Base-by-base conservation (phyloP, 139 green algal species). In the Coelastrella sp. region DNA sequence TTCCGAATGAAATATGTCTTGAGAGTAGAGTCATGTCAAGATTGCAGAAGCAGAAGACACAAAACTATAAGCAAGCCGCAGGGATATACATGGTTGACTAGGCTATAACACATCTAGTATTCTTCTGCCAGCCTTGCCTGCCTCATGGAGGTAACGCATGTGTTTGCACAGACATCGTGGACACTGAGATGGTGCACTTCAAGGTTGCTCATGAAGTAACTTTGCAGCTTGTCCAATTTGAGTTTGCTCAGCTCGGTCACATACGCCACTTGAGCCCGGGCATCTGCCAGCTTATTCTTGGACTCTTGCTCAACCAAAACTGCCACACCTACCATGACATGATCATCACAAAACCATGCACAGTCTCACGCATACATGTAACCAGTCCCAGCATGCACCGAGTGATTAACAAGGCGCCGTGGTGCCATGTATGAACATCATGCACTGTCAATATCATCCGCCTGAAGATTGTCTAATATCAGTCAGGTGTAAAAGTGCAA, bases 211-310 rank as follows among this genome's bases (percentile, higher is more conserved):
- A 37, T 48, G 50, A 79, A 80, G 48, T 68, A 85, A 11, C 32
- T 1, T 6, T 71, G 67, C 67, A 86, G 66, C 48, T 79, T 79
- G 48, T 34, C 15, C 48, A 86, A 35, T 8, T n/a, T 59, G 0
- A 69, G 66, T 5, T 63, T 19, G 4, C 67, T 67, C 37, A 71
- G 37, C 50, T 86, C 80, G 27, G 80, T 51, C 40, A 80, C 67
- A 37, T 68, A 80, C 17, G 66, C 80, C 34, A 86, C 80, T 34
- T 80, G 67, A 6, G 80, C 67, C 15, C n/a, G 66, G 3, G 80
- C 80, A 32, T 73, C 67, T 37, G 67, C 67, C 23, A 86, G 34
- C 30, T 41, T 50, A 23, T 51, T 6, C 9, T 15, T 11, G 3
- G 67, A 67, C 35, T 86, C 50, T 4, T 34, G 40, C 4, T 59